Base-by-base conservation (phyloP, 1,284 basidiomycete species). In the Leccinum griseonigrum region DNA sequence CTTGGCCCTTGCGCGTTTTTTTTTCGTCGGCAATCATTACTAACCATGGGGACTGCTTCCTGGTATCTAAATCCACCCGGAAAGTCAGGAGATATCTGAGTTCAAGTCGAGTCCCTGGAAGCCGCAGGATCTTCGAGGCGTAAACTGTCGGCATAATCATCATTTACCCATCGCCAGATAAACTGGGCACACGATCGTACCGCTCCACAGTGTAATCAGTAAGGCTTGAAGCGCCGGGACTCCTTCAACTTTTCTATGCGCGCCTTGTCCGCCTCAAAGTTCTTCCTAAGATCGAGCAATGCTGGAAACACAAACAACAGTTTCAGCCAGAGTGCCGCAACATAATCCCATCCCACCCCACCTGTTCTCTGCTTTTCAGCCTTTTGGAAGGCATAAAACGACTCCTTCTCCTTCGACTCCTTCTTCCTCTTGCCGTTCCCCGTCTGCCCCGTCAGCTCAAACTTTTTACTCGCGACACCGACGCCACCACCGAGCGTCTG, bases 351-450 rank as follows among this genome's bases (percentile, higher is more conserved):
- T 4, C 0, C 6, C 3, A 29, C 71, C 85, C 66, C 72, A 94
- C 94, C 87, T 76, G 90, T 85, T 62, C 92, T 80, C 74, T 94
- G 94, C 77, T 90, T 88, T 74, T 96, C 94, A 61, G 91, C 88
- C 67, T 87, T 85, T 74, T 96, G 93, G 82, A 95, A 96, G 26
- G 85, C 87, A 76, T 96, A 96, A 73, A 97, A 95, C 14, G 82
- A 81, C 9, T 82, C 83, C 73, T 91, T 91, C 69, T 92, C 88
- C 70, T 84, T 84, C 62, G 80, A 79, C 68, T 86, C 85, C 76
- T 88, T 90, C 76, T 81, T 80, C 64, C 71, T 78, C 22, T 50
- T 50, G 10, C 48, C 22, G 75, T 63, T 77, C 76, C 48, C 80
- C 38, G 82, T 83, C 68, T 84, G 82, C 56, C 85, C 80, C 38